A percentile compares a stretch with the other conserved stretches of the same genome.
phyloP scores from a whole-genome alignment of 2,329 filamentous ascomycete genomes.

The Cadophora malorum region DNA sequence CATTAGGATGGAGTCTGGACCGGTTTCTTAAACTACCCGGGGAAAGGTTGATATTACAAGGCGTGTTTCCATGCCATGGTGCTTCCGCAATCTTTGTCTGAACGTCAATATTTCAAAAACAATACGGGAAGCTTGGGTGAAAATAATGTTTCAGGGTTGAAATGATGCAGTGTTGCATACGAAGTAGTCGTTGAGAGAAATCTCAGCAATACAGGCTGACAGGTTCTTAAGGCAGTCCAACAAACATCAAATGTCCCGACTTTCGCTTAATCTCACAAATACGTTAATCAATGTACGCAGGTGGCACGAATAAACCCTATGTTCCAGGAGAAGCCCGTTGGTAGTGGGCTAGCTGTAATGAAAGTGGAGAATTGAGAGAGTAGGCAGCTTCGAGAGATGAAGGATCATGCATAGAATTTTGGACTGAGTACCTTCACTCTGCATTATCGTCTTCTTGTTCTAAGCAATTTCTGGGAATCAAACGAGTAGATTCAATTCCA shows the following conservation, averaged over 20 bases:
- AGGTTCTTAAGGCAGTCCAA: no score
- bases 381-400: neutral
- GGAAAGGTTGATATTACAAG: neutral
- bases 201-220: no score
- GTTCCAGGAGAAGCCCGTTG: no score
- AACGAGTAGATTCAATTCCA: no score
- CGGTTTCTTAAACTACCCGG: neutral
- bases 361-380: conserved; percentile 26
- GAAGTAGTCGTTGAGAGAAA: no score
- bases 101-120: neutral
- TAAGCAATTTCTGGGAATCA: no score
- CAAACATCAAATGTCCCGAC: neutral
- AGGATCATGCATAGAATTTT: no score
- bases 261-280: neutral
- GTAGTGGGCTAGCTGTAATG: conserved; percentile 33
- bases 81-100: neutral
- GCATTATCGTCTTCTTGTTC: no score
- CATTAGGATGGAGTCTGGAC: conserved; percentile 11
- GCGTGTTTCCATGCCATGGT: neutral
- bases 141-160: neutral
- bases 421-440: no score
- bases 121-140: neutral
- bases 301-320: no score
- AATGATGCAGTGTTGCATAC: neutral
- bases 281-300: no score